These are phyloP conservation scores for Pseudoscleropodium purum DNA, from an alignment of 225 moss, liverwort and hornwort genomes.

Conservation along the genomic window DNA sequence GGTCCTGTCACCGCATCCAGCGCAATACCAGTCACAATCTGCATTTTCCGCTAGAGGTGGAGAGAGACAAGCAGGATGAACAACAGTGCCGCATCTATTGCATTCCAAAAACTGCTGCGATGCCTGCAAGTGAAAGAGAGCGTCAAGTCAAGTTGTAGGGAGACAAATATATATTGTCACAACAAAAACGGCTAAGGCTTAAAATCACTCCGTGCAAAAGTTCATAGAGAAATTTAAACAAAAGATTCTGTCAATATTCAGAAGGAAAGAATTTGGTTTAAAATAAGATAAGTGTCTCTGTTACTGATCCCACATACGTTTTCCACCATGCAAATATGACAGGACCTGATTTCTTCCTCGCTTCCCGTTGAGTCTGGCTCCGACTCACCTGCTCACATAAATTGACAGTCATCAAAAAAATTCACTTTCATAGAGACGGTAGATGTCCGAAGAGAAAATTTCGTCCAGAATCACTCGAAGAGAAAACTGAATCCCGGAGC, in stretches of 20 bases:
- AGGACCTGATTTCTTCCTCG: constrained; percentile 47
- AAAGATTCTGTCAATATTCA: background rate
- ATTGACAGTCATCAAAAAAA: background rate
- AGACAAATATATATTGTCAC: background rate
- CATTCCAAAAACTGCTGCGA: constrained; percentile 50
- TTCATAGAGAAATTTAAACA: background rate
- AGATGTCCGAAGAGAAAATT: background rate
- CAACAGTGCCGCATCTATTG: constrained; percentile 29
- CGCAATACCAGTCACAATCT: constrained; percentile 63
- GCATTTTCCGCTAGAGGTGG: constrained; percentile 41
- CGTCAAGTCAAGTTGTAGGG: background rate
- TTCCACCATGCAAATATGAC: constrained; percentile 47
- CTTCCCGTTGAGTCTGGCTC: constrained; percentile 68
- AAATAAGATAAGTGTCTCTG: background rate
- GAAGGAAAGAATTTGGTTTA: background rate
- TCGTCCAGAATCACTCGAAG: background rate
- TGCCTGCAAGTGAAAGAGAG: constrained; percentile 29
- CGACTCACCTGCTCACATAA: constrained; percentile 57
- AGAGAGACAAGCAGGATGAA: constrained; percentile 64
- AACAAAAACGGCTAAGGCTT: background rate
- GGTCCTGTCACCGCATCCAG: constrained; percentile 51
- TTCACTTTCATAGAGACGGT: background rate
- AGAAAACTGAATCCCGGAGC: background rate
- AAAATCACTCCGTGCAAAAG: background rate
- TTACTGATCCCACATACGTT: constrained; percentile 40